These are phyloP conservation scores for Leptoxyphium fumago DNA, from an alignment of 2,329 filamentous ascomycete species.

Conservation along the genomic window DNA sequence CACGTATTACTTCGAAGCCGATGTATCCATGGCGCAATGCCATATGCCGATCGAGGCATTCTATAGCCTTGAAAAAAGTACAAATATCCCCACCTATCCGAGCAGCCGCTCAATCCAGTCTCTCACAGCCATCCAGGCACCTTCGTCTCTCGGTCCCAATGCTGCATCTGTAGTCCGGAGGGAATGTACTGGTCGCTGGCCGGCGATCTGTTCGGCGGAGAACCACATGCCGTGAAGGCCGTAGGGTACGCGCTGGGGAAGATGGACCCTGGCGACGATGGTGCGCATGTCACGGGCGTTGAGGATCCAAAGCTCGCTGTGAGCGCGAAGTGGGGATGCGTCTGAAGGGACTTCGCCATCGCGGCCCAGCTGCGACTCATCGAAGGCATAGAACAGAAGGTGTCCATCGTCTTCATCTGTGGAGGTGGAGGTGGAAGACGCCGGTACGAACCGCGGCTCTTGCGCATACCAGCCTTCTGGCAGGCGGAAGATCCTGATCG, in stretches of 20 bases:
- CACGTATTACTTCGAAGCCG: too few relatives aligned
- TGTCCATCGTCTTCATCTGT: slow-evolving; percentile 50
- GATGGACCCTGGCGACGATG: slow-evolving; percentile 41
- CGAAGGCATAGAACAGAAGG: slow-evolving; percentile 54
- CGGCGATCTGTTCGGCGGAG: slow-evolving; percentile 34
- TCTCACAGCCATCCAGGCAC: slow-evolving; percentile 18
- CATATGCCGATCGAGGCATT: too few relatives aligned
- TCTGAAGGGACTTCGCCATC: slow-evolving; percentile 22
- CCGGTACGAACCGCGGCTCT: slow-evolving; percentile 50
- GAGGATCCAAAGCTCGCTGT: slow-evolving; percentile 54
- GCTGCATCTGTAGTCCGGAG: slow-evolving; percentile 15
- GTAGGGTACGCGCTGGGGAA: slow-evolving; percentile 56
- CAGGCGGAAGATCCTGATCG: slow-evolving; percentile 47
- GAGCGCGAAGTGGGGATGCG: slow-evolving; percentile 22
- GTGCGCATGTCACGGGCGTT: slow-evolving; percentile 48
- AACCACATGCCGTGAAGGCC: slow-evolving; percentile 54
- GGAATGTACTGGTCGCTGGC: slow-evolving; percentile 29
- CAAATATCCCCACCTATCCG: slow-evolving; percentile 3
- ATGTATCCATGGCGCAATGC: too few relatives aligned
- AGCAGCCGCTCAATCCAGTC: slow-evolving; percentile 16
- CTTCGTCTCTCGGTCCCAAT: slow-evolving; percentile 8
- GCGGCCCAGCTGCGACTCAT: slow-evolving; percentile 44
- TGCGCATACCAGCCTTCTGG: slow-evolving; percentile 49
- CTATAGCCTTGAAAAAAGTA: too few relatives aligned
- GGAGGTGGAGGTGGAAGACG: slow-evolving; percentile 4